phyloP scores from a whole-genome alignment of 805 yeast genomes.

The Candida silvicultrix region DNA sequence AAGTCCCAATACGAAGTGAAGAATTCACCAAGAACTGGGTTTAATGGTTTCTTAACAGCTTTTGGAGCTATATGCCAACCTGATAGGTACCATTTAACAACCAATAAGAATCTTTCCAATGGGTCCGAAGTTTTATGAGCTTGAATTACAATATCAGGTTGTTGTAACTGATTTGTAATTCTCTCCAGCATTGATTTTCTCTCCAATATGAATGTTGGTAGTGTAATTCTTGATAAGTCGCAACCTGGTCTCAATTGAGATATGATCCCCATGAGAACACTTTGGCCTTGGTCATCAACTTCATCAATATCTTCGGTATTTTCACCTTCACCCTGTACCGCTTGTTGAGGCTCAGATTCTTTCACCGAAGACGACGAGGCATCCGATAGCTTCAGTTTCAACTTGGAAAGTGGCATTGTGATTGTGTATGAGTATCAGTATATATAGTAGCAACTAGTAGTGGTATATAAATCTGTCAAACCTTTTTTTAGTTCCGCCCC shows the following conservation, averaged over 20 bases:
- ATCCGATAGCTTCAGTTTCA: slow-evolving; percentile 8
- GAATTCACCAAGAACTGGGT: slow-evolving; percentile 90
- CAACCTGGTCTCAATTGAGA: slow-evolving; percentile 90
- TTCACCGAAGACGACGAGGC: not conserved
- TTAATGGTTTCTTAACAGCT: slow-evolving; percentile 95
- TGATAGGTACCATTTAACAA: slow-evolving; percentile 85
- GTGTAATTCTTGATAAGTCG: slow-evolving; percentile 83
- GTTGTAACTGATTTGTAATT: slow-evolving; percentile 80
- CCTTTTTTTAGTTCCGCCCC: too few species aligned
- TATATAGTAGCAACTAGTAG: too few species aligned
- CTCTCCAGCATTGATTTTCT: slow-evolving; percentile 95
- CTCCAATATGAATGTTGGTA: slow-evolving; percentile 93
- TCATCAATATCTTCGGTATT: slow-evolving; percentile 80
- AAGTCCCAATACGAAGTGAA: slow-evolving; percentile 92
- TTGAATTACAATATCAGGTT: slow-evolving; percentile 64
- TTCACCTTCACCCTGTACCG: too few species aligned
- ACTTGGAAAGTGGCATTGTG: slow-evolving; percentile 13
- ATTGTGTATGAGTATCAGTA: too few species aligned
- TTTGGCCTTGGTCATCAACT: slow-evolving; percentile 85
- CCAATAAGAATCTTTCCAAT: slow-evolving; percentile 60
- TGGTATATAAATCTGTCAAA: too few species aligned
- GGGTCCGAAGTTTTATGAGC: slow-evolving; percentile 61
- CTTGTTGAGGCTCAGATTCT: too few species aligned
- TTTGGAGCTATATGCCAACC: slow-evolving; percentile 99
- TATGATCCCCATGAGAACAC: slow-evolving; percentile 79